Base-by-base conservation (phyloP, 2,329 filamentous ascomycete species). In the Neospermospora avenae region DNA sequence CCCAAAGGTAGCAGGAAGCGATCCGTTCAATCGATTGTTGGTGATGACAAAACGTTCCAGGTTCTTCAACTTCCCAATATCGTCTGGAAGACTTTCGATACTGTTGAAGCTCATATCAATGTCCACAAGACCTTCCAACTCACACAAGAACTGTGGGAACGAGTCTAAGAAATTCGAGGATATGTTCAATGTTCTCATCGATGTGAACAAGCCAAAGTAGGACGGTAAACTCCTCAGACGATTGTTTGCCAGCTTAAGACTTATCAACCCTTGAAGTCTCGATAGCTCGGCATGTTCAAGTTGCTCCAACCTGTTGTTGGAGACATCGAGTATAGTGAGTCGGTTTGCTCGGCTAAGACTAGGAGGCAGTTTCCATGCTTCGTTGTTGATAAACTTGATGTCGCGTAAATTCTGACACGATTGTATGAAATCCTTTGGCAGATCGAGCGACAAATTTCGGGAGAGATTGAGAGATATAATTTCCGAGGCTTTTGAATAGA, bases 101-200 rank as follows among this genome's bases (percentile, higher is more conserved):
- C 87, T 84, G 72, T 99, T 99, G 82, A 99, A 99, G 73, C 93
- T 98, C 71, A 99, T 85, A 70, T 99, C 95, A 42, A 99, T 83
- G 72, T 99, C 93, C 13, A 96, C 90, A 48, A 99, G 77, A 45
- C 88, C 92, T 65, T 85, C 85, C 20, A 99, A 78, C 24, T 91
- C 83, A 74, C 91, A 93, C 22, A 99, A 79, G 68, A 96, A 96
- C 22, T 87, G 80, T 0, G 95, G 95, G 64, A 99, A 96, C 42
- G 84, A 84, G 59, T 88, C 87, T 57, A 99, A 81, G 62, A 90
- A 93, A 74, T 99, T 99, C 1, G 95, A 99, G 0, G 93, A 96
- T 52, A 99, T 81, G 70, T 96, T 97, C 61, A 99, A 78, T 65
- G 86, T 93, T 63, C 95, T 84, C 63, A 99, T 79, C 4, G 85